Base-by-base conservation (phyloP, 225 moss, liverwort and hornwort species). In the Sphagnum tenellum region DNA sequence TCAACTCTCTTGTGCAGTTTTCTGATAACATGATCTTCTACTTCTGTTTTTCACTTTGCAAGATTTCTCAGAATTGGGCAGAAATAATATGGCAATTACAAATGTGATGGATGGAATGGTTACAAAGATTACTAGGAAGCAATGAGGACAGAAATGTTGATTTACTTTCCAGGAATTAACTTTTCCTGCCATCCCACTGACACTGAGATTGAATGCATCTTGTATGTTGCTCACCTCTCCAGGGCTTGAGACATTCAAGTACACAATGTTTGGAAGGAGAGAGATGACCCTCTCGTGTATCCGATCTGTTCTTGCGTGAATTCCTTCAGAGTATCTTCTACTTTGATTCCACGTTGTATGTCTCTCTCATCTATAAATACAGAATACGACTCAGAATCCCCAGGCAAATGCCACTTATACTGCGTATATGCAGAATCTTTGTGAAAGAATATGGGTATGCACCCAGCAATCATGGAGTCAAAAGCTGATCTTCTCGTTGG, bases 401-500 rank as follows among this genome's bases (percentile, higher is more conserved):
- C 46, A 2, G 89, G 91, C 11, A 89, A 68, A 59, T 89, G 89
- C 89, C 84, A 86, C 3, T 44, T 48, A 57, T 91, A 91, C 55
- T 91, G 89, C 4, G 66, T 72, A 46, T 72, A 75, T 0, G 91
- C 89, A 3, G 89, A 75, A 55, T 82, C 80, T 7, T 59, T 4
- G 56, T 84, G 83, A 66, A 91, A 91, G 64, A 91, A 68, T 3
- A 91, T 89, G 7, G 91, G 91, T 4, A 91, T 89, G 70, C 89
- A 76, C 1, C 91, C 91, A 4, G 88, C 71, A 2, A 91, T 79
- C 6, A 91, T 76, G 66, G n/a, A 81, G 62, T 91, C 91, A 8
- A 89, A 84, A 5, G 81, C 78, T 0, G 91, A 85, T 10, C 91
- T 67, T 12, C 91, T 56, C 2, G 89, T 91, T 44, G 73, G 48